Percentiles rank a stretch among this genome's conserved stretches.
Conservation (phyloP, 148 eudicot genomes). For the Rhododendron henanense region DNA sequence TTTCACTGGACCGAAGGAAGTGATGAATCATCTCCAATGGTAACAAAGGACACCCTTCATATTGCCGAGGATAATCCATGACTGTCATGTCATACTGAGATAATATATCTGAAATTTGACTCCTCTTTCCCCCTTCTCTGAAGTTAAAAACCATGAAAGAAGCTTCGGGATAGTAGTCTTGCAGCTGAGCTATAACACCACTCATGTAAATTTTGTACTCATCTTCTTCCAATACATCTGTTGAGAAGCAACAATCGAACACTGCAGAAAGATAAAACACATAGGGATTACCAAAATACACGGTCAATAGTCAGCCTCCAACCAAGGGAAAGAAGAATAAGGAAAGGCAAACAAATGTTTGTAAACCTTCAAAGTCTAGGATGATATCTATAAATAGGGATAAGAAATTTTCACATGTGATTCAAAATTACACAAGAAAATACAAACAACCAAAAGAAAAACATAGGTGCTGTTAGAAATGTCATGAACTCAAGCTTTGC, state of each 20-base stretch:
- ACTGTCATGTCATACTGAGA: slow-evolving; percentile 80
- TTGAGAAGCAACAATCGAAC: slow-evolving; percentile 83
- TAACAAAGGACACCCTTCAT: slow-evolving; percentile 65
- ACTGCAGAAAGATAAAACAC: slow-evolving; percentile 30
- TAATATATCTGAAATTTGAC: slow-evolving; percentile 65
- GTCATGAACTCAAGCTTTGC: not conserved
- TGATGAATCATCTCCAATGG: slow-evolving; percentile 76
- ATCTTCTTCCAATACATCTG: slow-evolving; percentile 58
- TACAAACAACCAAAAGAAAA: not conserved
- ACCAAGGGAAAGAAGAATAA: not conserved
- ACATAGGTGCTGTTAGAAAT: not conserved
- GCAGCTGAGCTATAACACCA: slow-evolving; percentile 66
- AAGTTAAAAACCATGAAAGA: slow-evolving; percentile 86
- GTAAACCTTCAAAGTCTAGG: not conserved
- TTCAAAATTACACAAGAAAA: not conserved
- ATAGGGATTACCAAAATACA: not conserved
- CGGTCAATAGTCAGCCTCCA: slow-evolving; percentile 1
- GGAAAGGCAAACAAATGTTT: not conserved
- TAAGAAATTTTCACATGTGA: not conserved
- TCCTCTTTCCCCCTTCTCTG: slow-evolving; percentile 65
- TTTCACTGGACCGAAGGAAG: slow-evolving; percentile 69
- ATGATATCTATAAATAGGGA: not conserved
- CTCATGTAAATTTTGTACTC: slow-evolving; percentile 62
- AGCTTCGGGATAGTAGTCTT: slow-evolving; percentile 62
- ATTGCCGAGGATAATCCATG: slow-evolving; percentile 74